Evolutionary conservation across 2,329 filamentous ascomycete genomes (phyloP).

Genomic region (Aspergillus awamori): DNA sequence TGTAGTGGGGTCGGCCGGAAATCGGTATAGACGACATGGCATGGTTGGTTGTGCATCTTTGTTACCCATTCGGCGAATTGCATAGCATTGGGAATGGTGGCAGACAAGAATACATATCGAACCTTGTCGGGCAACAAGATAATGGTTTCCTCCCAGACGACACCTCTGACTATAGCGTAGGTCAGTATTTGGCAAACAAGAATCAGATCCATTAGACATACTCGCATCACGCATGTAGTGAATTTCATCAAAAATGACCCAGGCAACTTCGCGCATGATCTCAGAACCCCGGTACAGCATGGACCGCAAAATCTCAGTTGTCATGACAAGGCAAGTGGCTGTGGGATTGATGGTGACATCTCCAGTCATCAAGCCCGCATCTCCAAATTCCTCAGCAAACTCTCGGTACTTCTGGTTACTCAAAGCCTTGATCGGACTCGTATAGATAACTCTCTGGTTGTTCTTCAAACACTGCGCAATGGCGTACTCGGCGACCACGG

Average conservation of each 20-base stretch:
- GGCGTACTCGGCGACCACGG: slow-evolving; percentile 96
- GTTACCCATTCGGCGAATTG: slow-evolving; percentile 99
- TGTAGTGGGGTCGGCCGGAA: slow-evolving; percentile 95
- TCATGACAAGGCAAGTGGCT: slow-evolving; percentile 97
- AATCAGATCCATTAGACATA: slow-evolving; percentile 24
- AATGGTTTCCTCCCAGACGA: slow-evolving; percentile 99
- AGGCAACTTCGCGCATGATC: slow-evolving; percentile 98
- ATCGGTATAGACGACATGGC: slow-evolving; percentile 98
- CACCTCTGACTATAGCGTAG: slow-evolving; percentile 66
- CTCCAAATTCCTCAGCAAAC: slow-evolving; percentile 92
- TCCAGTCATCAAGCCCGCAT: slow-evolving; percentile 97
- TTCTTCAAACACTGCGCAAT: slow-evolving; percentile 96
- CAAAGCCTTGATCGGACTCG: slow-evolving; percentile 96
- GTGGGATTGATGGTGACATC: slow-evolving; percentile 99
- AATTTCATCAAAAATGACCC: slow-evolving; percentile 98
- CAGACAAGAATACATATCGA: slow-evolving; percentile 95
- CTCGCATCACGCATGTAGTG: slow-evolving; percentile 95
- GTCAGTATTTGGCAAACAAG: slow-evolving; percentile 20
- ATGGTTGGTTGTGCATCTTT: slow-evolving; percentile 96
- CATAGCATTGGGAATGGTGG: slow-evolving; percentile 97
- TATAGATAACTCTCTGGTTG: slow-evolving; percentile 98
- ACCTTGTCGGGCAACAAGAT: slow-evolving; percentile 98
- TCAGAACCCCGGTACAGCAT: slow-evolving; percentile 98
- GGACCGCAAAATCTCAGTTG: slow-evolving; percentile 96
- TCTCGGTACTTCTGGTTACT: slow-evolving; percentile 99